phyloP scores from a whole-genome alignment of 2,329 filamentous ascomycete species.

The Myriosclerotinia duriaeana region DNA sequence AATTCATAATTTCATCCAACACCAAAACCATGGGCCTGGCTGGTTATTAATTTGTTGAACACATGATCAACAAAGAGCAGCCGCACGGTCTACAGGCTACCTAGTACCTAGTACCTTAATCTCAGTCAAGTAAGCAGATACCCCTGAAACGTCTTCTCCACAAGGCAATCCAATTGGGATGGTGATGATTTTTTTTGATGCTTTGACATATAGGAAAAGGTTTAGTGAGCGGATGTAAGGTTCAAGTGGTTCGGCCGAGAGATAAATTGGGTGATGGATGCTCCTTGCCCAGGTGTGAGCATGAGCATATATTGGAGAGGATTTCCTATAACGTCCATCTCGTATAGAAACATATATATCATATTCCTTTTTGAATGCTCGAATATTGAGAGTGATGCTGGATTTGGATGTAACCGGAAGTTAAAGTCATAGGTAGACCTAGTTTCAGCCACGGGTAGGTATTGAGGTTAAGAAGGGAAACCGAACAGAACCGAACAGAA shows the following conservation, averaged over 20 bases:
- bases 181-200: not conserved
- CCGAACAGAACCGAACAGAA: not conserved
- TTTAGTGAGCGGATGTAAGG: not conserved
- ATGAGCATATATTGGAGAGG: not conserved
- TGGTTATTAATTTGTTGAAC: slow-evolving; percentile 7
- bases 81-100: slow-evolving; percentile 14
- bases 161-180: not conserved
- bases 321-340: not conserved
- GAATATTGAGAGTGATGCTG: not conserved
- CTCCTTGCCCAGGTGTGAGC: not conserved
- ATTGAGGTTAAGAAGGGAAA: not conserved
- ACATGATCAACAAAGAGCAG: slow-evolving; percentile 1
- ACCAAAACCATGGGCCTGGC: no score
- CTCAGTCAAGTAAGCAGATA: slow-evolving; percentile 10
- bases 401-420: no score
- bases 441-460: no score
- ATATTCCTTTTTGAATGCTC: not conserved
- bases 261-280: slow-evolving; percentile 1
- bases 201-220: slow-evolving; percentile 1
- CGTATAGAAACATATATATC: no score
- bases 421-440: not conserved
- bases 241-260: slow-evolving; percentile 4
- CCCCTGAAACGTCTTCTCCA: slow-evolving; percentile 13
- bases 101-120: not conserved
- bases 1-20: no score